phyloP scores from a whole-genome alignment of 495 filamentous ascomycete genomes.

The Penicillium cinerascens region DNA sequence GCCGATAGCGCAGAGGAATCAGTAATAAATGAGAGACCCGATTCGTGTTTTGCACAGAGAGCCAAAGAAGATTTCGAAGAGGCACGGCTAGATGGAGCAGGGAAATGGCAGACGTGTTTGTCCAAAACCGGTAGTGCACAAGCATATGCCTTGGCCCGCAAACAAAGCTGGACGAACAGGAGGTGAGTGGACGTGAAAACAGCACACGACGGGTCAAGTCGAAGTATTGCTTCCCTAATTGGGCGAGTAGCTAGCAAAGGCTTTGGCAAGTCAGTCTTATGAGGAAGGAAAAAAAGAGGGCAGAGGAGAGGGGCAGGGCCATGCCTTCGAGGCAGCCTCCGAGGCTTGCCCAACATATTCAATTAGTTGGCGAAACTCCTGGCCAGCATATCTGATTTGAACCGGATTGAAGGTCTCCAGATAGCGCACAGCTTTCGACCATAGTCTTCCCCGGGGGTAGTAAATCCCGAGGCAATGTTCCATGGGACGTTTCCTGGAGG shows the following conservation, averaged over 20 bases:
- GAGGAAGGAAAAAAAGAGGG: background rate
- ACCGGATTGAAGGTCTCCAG: constrained; percentile 52
- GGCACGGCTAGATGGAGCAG: constrained; percentile 36
- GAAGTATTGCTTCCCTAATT: constrained; percentile 63
- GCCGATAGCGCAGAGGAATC: constrained; percentile 54
- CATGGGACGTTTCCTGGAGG: constrained; percentile 19
- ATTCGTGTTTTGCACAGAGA: constrained; percentile 30
- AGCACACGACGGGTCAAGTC: constrained; percentile 66
- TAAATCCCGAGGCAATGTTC: constrained; percentile 22
- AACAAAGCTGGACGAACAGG: constrained; percentile 56
- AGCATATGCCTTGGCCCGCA: constrained; percentile 50
- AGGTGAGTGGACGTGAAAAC: constrained; percentile 69
- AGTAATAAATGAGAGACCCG: constrained; percentile 51
- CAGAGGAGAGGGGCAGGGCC: constrained; percentile 1
- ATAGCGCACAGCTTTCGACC: constrained; percentile 47
- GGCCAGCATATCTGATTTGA: constrained; percentile 57
- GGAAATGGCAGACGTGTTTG: constrained; percentile 63
- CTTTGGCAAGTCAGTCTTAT: constrained; percentile 31
- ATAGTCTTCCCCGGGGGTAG: constrained; percentile 38
- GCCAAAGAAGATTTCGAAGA: constrained; percentile 15
- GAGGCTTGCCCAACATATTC: constrained; percentile 45
- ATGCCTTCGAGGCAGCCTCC: constrained; percentile 38
- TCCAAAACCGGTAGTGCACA: constrained; percentile 64
- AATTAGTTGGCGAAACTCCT: constrained; percentile 50
- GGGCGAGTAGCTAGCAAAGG: constrained; percentile 57